Conservation (phyloP, 1,139 yeast species). For the Debaryomycetaceae sp. region DNA sequence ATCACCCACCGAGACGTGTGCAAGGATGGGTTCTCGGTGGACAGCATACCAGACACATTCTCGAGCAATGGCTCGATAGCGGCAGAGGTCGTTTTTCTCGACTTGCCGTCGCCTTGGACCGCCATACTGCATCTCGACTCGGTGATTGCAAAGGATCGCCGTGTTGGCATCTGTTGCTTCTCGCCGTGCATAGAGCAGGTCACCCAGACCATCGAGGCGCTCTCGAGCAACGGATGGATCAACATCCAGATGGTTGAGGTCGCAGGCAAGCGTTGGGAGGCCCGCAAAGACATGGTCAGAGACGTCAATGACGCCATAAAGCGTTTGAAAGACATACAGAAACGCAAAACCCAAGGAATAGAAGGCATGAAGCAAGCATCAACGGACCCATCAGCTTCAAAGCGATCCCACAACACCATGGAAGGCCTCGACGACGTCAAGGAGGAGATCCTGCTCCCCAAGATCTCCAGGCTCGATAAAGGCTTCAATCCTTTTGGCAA, state of each 20-base stretch:
- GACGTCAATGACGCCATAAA: slow-evolving; percentile 76
- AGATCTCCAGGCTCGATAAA: slow-evolving; percentile 37
- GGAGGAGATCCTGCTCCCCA: slow-evolving; percentile 8
- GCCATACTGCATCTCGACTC: slow-evolving; percentile 74
- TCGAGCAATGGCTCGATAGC: slow-evolving; percentile 27
- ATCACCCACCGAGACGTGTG: slow-evolving; percentile 94
- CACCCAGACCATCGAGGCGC: slow-evolving; percentile 71
- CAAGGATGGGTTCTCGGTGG: slow-evolving; percentile 70
- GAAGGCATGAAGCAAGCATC: slow-evolving; percentile 48
- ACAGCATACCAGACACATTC: slow-evolving; percentile 28
- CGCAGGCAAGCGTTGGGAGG: slow-evolving; percentile 83
- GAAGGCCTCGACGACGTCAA: slow-evolving; percentile 8
- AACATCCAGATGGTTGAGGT: slow-evolving; percentile 92
- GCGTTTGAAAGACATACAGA: slow-evolving; percentile 76
- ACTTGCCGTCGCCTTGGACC: slow-evolving; percentile 95
- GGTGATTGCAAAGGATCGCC: slow-evolving; percentile 54
- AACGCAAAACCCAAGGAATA: slow-evolving; percentile 70
- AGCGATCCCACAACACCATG: slow-evolving; percentile 15
- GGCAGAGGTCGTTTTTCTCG: slow-evolving; percentile 80
- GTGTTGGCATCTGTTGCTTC: slow-evolving; percentile 82
- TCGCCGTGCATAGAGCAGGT: slow-evolving; percentile 99
- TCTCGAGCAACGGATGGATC: slow-evolving; percentile 80
- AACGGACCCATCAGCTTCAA: slow-evolving; percentile 13
- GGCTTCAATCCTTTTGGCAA: slow-evolving; percentile 92
- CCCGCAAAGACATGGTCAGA: slow-evolving; percentile 84